Evolutionary conservation across 805 yeast genomes (phyloP).

Genomic region (Lachancea dasiensis): DNA sequence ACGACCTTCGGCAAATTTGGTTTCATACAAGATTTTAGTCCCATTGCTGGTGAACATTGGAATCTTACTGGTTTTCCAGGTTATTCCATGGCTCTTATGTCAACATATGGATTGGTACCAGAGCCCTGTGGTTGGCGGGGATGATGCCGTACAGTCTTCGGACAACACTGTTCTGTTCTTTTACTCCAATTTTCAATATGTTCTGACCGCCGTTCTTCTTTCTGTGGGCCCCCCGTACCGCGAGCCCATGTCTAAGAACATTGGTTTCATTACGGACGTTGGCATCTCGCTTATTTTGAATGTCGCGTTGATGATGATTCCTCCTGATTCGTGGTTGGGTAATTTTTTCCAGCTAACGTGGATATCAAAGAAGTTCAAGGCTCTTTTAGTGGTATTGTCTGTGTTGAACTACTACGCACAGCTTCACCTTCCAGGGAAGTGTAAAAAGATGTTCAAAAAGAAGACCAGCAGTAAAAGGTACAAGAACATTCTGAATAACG

Average conservation of each 20-base stretch:
- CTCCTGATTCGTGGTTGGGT: conserved; percentile 52
- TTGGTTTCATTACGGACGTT: conserved; percentile 66
- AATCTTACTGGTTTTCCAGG: conserved; percentile 58
- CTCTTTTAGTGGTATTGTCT: conserved; percentile 43
- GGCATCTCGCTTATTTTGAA: conserved; percentile 46
- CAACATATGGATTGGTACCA: conserved; percentile 67
- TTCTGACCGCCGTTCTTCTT: conserved; percentile 73
- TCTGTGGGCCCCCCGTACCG: conserved; percentile 94
- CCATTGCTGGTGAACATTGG: conserved; percentile 79
- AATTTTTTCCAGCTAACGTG: conserved; percentile 69
- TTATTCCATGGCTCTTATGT: conserved; percentile 56
- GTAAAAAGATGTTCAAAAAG: conserved; percentile 33
- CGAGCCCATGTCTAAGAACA: conserved; percentile 59
- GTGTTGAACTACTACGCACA: conserved; percentile 42
- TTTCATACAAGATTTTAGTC: conserved; percentile 78
- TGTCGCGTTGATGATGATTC: conserved; percentile 46
- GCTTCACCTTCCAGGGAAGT: conserved; percentile 30
- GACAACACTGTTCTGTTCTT: conserved; percentile 86
- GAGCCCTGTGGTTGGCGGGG: conserved; percentile 75
- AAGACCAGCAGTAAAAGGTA: conserved; percentile 35
- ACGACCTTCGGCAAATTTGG: conserved; percentile 90
- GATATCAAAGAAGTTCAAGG: conserved; percentile 46
- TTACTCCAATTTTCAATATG: conserved; percentile 82
- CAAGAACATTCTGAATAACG: conserved; percentile 27
- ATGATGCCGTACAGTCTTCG: conserved; percentile 72